These are phyloP conservation scores for Pestalotiopsis fici DNA, from an alignment of 2,329 filamentous ascomycete genomes.

Conservation along the genomic window DNA sequence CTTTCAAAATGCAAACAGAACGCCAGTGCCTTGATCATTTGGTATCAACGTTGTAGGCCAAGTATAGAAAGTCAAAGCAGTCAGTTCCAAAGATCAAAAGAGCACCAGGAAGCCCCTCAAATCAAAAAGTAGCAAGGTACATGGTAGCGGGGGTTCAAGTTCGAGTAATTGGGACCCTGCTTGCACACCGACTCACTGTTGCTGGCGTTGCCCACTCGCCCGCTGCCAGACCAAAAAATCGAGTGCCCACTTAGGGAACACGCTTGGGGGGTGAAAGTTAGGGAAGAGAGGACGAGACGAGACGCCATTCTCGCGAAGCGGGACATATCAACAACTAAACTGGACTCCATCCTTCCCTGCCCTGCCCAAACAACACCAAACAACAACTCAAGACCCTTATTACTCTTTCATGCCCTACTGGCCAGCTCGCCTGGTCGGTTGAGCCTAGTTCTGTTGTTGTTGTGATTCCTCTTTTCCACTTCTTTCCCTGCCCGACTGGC, in stretches of 20 bases:
- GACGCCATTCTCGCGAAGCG: background rate
- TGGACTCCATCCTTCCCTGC: background rate
- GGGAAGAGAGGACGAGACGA: no score
- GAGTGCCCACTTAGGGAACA: background rate
- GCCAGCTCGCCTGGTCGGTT: conserved; percentile 27
- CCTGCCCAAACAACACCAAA: background rate
- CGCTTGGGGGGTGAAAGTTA: background rate
- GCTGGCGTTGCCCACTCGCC: background rate
- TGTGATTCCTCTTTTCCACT: background rate
- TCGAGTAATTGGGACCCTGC: background rate
- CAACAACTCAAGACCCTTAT: background rate
- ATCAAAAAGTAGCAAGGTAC: background rate
- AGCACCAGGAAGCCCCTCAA: background rate
- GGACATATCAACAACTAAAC: background rate
- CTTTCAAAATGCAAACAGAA: background rate
- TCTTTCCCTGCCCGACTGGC: background rate
- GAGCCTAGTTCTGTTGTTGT: conserved; percentile 13
- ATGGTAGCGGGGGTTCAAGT: background rate
- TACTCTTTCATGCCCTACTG: conserved; percentile 24
- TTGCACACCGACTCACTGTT: background rate
- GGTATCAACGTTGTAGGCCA: background rate
- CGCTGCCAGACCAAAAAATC: background rate
- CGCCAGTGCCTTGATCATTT: background rate
- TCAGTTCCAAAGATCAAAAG: background rate
- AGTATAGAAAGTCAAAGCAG: background rate